Percentiles rank a stretch among this genome's conserved stretches.
phyloP scores from a whole-genome alignment of 2,329 filamentous ascomycete genomes.

The Drechslerella stenobrocha region DNA sequence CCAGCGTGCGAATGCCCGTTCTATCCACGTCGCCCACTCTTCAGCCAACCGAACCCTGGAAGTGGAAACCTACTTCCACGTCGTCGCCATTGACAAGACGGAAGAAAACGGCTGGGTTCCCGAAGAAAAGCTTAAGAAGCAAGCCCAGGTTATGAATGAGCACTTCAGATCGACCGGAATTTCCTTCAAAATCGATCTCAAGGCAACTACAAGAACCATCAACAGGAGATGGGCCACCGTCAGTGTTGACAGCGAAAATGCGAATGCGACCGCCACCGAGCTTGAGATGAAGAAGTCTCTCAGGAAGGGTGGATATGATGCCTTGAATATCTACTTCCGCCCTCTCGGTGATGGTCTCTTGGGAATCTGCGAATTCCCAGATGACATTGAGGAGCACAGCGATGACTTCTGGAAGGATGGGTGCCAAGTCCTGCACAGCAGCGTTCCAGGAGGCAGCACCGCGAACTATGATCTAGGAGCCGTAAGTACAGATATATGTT shows the following conservation, averaged over 20 bases:
- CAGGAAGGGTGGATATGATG: slow-evolving; percentile 58
- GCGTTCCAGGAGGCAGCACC: slow-evolving; percentile 56
- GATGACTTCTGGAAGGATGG: slow-evolving; percentile 55
- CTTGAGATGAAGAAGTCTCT: slow-evolving; percentile 59
- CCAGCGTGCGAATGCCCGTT: slow-evolving; percentile 34
- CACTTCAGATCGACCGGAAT: slow-evolving; percentile 59
- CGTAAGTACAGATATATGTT: slow-evolving; percentile 23
- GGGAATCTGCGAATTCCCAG: slow-evolving; percentile 53
- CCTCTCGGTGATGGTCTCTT: slow-evolving; percentile 49
- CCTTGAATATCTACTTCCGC: slow-evolving; percentile 54
- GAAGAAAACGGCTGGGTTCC: slow-evolving; percentile 45
- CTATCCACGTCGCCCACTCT: slow-evolving; percentile 7
- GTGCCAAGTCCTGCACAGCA: slow-evolving; percentile 57
- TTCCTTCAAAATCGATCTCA: slow-evolving; percentile 58
- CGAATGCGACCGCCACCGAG: slow-evolving; percentile 54
- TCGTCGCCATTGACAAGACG: slow-evolving; percentile 53
- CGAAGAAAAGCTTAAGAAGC: slow-evolving; percentile 55
- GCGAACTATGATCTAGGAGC: slow-evolving; percentile 55
- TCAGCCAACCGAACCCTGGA: slow-evolving; percentile 37
- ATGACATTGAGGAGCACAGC: slow-evolving; percentile 52
- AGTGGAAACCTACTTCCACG: slow-evolving; percentile 54
- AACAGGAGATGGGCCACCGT: slow-evolving; percentile 59
- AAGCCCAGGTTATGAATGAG: slow-evolving; percentile 59
- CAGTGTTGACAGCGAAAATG: slow-evolving; percentile 28
- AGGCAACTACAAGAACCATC: slow-evolving; percentile 58